Conservation (phyloP, 1,139 yeast species). For the Yamadazyma kanchanaburiensis region DNA sequence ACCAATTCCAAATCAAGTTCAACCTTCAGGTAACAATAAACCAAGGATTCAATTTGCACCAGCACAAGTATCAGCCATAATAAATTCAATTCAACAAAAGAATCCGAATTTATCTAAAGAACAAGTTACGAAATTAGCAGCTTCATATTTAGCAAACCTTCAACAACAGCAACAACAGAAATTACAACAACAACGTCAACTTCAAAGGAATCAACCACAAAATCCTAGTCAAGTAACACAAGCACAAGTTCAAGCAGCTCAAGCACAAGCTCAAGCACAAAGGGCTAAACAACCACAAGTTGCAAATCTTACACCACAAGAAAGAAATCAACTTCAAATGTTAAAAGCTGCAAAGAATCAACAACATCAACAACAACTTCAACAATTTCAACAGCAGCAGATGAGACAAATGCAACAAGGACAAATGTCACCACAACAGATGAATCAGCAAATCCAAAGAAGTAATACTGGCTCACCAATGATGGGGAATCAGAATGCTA, state of each 20-base stretch:
- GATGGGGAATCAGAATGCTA: constrained; percentile 15
- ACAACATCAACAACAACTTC: constrained; percentile 31
- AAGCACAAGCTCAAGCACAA: constrained; percentile 8
- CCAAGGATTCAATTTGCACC: constrained; percentile 49
- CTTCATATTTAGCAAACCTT: constrained; percentile 60
- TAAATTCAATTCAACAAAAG: constrained; percentile 65
- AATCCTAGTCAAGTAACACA: constrained; percentile 22
- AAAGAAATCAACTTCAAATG: constrained; percentile 36
- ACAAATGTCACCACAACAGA: constrained; percentile 3
- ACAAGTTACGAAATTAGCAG: constrained; percentile 71
- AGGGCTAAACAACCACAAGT: constrained; percentile 23
- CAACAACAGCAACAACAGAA: constrained; percentile 49
- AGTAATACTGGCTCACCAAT: constrained; percentile 13
- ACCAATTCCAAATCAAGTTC: constrained; percentile 12
- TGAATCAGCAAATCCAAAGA: constrained; percentile 12
- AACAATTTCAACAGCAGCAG: constrained; percentile 20
- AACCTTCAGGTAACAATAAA: constrained; percentile 18
- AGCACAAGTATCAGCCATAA: constrained; percentile 67
- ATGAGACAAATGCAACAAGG: constrained; percentile 5
- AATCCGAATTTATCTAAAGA: constrained; percentile 68
- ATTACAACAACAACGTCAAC: constrained; percentile 24
- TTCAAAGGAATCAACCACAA: constrained; percentile 37
- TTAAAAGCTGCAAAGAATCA: constrained; percentile 31
- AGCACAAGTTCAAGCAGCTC: constrained; percentile 12
- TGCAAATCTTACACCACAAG: constrained; percentile 35